Evolutionary conservation across 345 rosid species (phyloP), one percentile per base, ranked within the genome.

Genomic region (Eucalyptus polyanthemos): DNA sequence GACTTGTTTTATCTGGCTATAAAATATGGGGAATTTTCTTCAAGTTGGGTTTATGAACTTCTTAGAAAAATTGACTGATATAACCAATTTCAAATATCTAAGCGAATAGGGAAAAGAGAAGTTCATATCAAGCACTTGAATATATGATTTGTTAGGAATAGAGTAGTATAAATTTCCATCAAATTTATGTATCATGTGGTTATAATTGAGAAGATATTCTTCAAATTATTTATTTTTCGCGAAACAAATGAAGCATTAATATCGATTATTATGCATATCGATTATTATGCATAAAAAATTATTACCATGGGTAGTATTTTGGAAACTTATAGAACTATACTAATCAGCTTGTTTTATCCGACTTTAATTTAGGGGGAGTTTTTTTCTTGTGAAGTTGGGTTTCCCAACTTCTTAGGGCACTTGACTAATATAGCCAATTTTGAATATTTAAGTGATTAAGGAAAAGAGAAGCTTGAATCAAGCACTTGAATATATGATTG

Each of bases 181-280:
- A 2, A 19, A 53, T 53, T n/a, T n/a, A 53, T 8, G 0, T 53
- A 53, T 53, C 56, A n/a, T 27, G 34, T 4, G 9, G 15, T 62
- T 29, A 67, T 67, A 31, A 8, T 8, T 31, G 5, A 31, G 22
- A 67, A 31, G 3, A 69, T 34, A 69, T 17, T 34, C 6, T 69
- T 0, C 1, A 19, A 69, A 34, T 10, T 0, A 34, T 34, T 34
- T 9, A 34, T 69, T 34, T 69, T 34, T 72, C 0, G 0, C 0
- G 4, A 72, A 72, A 72, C 1, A 19, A 19, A 37, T 0, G 4
- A 9, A 31, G 6, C 3, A 0, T 69, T 69, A 3, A 17, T 69
- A 69, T 3, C 4, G 8, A 72, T 72, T 34, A 72, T 34, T 34
- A 11, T 22, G 11, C 2, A 6, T 1, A 72, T 3, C 4, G 8